Percentiles rank a stretch among this genome's conserved stretches.
phyloP scores from a whole-genome alignment of 306 rosid genomes.

The Amphicarpaea edgeworthii region DNA sequence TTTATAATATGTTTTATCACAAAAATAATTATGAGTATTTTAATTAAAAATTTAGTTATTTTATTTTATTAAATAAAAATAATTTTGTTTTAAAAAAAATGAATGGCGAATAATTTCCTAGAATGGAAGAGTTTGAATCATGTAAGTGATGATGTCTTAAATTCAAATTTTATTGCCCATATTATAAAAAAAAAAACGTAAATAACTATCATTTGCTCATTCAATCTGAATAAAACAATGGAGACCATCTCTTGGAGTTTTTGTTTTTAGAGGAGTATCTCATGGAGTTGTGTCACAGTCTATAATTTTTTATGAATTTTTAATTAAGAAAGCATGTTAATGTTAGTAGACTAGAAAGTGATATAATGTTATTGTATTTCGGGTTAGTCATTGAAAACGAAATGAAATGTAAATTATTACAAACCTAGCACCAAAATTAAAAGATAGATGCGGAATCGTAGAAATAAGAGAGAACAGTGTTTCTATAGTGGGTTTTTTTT shows the following conservation, averaged over 20 bases:
- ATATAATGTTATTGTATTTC: background rate
- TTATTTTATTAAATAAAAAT: background rate
- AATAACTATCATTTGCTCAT: background rate
- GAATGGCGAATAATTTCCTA: background rate
- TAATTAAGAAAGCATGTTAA: background rate
- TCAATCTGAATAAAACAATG: background rate
- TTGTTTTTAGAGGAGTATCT: too few species aligned
- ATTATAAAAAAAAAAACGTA: background rate
- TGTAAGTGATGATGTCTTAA: background rate
- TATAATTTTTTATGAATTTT: background rate
- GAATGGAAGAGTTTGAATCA: background rate
- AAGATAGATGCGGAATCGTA: background rate
- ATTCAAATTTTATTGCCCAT: background rate
- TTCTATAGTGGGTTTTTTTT: background rate
- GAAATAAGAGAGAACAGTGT: conserved; percentile 14
- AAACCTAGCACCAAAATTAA: background rate
- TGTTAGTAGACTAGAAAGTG: conserved; percentile 2
- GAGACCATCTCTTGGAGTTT: background rate
- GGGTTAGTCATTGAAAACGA: conserved; percentile 40
- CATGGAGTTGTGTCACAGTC: conserved; percentile 42
- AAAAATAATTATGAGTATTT: background rate
- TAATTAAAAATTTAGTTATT: background rate
- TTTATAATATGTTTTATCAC: background rate
- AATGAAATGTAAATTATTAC: background rate
- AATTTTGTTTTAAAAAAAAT: background rate